Base-by-base conservation (phyloP, 1,284 basidiomycete genomes). In the Rhodotorula glutinis region DNA sequence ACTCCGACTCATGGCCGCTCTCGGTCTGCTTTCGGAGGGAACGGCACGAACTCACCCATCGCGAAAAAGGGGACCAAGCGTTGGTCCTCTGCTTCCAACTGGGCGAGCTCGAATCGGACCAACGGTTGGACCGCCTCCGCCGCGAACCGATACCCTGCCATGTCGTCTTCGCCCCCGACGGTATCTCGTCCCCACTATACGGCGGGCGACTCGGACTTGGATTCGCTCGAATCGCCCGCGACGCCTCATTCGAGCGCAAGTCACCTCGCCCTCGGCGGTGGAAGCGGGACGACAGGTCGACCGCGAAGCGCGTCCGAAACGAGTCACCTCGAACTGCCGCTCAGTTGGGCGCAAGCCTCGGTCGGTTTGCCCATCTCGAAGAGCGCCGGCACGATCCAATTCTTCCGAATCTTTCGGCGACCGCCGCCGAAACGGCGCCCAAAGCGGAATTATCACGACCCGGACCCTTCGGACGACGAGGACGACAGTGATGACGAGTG, bases 401-500 rank as follows among this genome's bases (percentile, higher is more conserved):
- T 68, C 53, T 63, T 68, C 60, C 49, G 60, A 2, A 57, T 67
- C 8, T 62, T 61, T 21, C 47, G 55, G 7, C 46, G 58, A 53
- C 69, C 69, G 3, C 53, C 44, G 3, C 53, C 40, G 23, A 19
- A 17, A 19, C n/a, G 29, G n/a, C n/a, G 25, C 14, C 14, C 44
- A 2, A 21, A 27, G 0, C 17, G 25, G 19, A 10, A 25, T 5
- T 21, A 14, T 13, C 33, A 52, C 30, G 5, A 53, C 27, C n/a
- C 23, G 13, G 16, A 40, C 14, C 10, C 16, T 21, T 27, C 25
- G 3, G 49, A n/a, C 7, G 46, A 38, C 10, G 54, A 54, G 5
- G 58, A 63, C 11, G 57, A 56, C 47, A 17, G 13, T 11, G 30
- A 53, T 21, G 58, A 60, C 16, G 46, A 43, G 17, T 54, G 52